These are phyloP conservation scores for Backusella sp. DNA, from an alignment of 192 early-diverging fungal genomes.

Conservation along the genomic window DNA sequence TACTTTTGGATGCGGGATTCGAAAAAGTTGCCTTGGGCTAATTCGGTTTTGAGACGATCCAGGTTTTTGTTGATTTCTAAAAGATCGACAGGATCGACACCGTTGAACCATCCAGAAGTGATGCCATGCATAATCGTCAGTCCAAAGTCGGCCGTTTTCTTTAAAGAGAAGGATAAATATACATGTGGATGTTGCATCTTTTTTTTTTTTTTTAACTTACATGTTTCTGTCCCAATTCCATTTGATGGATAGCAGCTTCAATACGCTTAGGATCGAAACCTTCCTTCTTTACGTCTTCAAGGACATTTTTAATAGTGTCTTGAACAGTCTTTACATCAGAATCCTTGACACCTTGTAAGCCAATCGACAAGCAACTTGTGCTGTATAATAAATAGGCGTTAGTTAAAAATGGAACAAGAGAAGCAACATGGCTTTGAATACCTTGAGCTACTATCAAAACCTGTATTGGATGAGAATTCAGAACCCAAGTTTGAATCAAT, in stretches of 20 bases:
- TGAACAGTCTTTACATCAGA: constrained; percentile 70
- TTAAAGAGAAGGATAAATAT: not conserved
- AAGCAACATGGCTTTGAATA: constrained; percentile 6
- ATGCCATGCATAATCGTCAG: constrained; percentile 76
- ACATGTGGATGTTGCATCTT: not conserved
- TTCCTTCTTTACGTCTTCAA: constrained; percentile 62
- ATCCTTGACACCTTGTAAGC: constrained; percentile 80
- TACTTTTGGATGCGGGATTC: constrained; percentile 71
- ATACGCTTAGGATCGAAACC: constrained; percentile 80
- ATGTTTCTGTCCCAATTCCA: constrained; percentile 90
- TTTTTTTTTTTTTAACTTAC: constrained; percentile 50
- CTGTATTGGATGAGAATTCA: constrained; percentile 88
- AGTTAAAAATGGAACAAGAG: not conserved
- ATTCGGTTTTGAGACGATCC: constrained; percentile 62
- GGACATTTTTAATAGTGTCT: constrained; percentile 64
- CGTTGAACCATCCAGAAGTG: constrained; percentile 86
- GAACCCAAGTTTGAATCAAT: constrained; percentile 89
- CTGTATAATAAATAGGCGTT: constrained; percentile 12
- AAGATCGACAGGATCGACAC: constrained; percentile 79
- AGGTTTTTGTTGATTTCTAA: constrained; percentile 79
- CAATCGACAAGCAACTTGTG: constrained; percentile 73
- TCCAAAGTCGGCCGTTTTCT: constrained; percentile 88
- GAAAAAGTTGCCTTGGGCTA: constrained; percentile 66
- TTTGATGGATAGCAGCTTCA: constrained; percentile 82
- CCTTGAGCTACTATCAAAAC: constrained; percentile 77